Evolutionary conservation across 2,329 filamentous ascomycete species (phyloP), one percentile per base, ranked within the genome.

Genomic region (Arthrobotrys sinensis): DNA sequence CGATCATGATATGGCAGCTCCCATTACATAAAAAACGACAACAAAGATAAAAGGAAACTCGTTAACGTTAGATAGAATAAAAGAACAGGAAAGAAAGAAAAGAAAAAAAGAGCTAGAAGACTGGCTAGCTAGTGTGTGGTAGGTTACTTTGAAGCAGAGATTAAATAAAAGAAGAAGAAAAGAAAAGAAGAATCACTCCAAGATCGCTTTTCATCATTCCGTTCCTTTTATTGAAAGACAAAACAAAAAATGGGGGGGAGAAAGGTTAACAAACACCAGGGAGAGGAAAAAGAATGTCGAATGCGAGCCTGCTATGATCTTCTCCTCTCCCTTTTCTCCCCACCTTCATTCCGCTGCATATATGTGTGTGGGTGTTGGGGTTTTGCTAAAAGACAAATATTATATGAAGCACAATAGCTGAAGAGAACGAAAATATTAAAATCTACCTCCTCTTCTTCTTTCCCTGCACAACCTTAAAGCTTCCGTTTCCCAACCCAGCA

Each of bases 361-460:
- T 28, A 4, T 28, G 24, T 28, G 24, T 28, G 24, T 28, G 24
- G 2, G 24, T 4, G 24, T 28, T 38, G 36, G 14, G 0, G 24
- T 16, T 53, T n/a, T 34, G 4, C 28, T 50, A 53, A 53, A 52
- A 32, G 3, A 16, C 12, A 53, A 34, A 16, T 3, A 38, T 38
- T 2, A 34, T 5, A 32, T 53, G 14, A 53, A 34, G 24, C 12
- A 53, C n/a, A 53, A 34, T 8, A 21, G 19, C 19, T 10, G 32
- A 11, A 40, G 14, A 14, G 14, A 40, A 43, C 4, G n/a, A 60
- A 43, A 16, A 4, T 48, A 10, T 24, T n/a, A 40, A 3, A 16
- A 0, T 76, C 52, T 65, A 77, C 73, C 52, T 77, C 43, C 65
- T 77, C 66, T 77, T 77, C 73, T 77, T 77, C 60, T 77, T 77